Evolutionary conservation across 768 basidiomycete species (phyloP), one percentile per base, ranked within the genome.

Genomic region (Kwoniella botswanensis): DNA sequence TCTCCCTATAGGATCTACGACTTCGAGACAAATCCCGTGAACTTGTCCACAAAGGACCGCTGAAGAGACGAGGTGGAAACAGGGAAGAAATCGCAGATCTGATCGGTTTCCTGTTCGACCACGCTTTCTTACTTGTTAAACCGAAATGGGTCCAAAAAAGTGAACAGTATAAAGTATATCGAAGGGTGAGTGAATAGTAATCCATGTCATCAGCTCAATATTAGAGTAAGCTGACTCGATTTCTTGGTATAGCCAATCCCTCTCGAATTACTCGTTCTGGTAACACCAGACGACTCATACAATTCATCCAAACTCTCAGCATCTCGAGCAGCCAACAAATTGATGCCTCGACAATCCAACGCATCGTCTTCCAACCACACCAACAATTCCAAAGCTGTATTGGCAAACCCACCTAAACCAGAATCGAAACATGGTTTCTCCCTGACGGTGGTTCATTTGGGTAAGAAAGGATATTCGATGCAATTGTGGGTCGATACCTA

Each of bases 71-170:
- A 9, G 89, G 90, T 1, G 89, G 89, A 3, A 85, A 86, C 6
- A 87, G 90, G 77, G 79, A 79, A 55, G 91, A 91, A 71, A 93
- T 90, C 77, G 94, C 93, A 17, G 96, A 98, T 81, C 86, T 98
- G 61, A 88, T 93, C 76, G 92, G 96, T 6, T 98, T 96, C 86
- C 84, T 99, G 78, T 97, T 99, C 80, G 97, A 99, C 82, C 97
- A 99, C 83, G 94, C 94, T 1, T 85, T 99, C 54, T 86, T 99
- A 42, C 93, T 98, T 88, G 94, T 92, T 73, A 98, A 85, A 74
- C 91, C 94, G 81, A 94, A 93, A 84, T 92, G 90, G 84, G 74
- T 81, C 53, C 82, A 83, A 70, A 94, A 94, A 81, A 90, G 90
- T 62, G 95, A 98, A 75, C 93, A 94, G 77, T 91, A 89, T 84